phyloP scores from a whole-genome alignment of 768 basidiomycete genomes.

The Termitomyces sp. region DNA sequence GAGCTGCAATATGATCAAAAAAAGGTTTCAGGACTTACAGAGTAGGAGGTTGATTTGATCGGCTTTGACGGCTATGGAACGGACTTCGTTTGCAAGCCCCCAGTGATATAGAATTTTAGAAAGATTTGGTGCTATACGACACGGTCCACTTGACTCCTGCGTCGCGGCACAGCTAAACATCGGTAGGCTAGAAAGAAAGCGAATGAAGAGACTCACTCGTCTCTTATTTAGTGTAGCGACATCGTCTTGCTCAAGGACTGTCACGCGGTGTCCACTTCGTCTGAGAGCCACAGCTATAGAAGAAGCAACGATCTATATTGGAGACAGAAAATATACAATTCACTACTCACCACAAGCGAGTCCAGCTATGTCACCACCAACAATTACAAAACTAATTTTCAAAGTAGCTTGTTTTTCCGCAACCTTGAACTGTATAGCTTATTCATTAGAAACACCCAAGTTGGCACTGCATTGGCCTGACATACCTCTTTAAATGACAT shows the following conservation, averaged over 20 bases:
- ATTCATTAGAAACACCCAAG: not conserved
- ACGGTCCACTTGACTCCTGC: constrained; percentile 20
- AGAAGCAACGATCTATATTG: not conserved
- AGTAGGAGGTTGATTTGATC: constrained; percentile 14
- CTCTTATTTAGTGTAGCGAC: not conserved
- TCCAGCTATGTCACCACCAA: constrained; percentile 45
- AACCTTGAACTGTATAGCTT: constrained; percentile 3
- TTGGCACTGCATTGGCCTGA: not conserved
- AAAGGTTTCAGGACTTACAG: constrained; percentile 1
- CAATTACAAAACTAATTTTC: constrained; percentile 16
- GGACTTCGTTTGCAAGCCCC: constrained; percentile 33
- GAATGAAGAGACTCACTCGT: not conserved
- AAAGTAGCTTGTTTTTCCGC: constrained; percentile 3
- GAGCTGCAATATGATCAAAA: not conserved
- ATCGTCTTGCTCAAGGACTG: constrained; percentile 40
- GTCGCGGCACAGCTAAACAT: not conserved
- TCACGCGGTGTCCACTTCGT: constrained; percentile 49
- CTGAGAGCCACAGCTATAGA: constrained; percentile 41
- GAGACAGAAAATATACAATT: too few species aligned
- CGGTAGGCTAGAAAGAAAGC: not conserved
- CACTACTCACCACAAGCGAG: constrained; percentile 30
- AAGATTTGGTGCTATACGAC: constrained; percentile 43
- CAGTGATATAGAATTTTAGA: constrained; percentile 52
- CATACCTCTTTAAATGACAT: constrained; percentile 1
- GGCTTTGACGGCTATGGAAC: constrained; percentile 12